phyloP scores from a whole-genome alignment of 768 basidiomycete genomes.

The Russula dissimulans region DNA sequence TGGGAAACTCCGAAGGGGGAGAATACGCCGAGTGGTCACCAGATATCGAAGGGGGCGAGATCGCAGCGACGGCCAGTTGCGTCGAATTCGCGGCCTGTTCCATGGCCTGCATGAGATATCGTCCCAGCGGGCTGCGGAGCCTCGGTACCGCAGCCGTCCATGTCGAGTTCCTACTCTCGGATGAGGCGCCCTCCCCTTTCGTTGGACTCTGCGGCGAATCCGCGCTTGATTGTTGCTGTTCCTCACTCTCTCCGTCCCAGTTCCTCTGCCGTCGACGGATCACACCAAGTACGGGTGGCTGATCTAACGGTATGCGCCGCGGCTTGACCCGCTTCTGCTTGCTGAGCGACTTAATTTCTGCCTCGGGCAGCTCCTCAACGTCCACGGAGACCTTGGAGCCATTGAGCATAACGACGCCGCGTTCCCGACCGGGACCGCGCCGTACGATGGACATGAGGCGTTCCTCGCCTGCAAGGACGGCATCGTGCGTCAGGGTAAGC shows the following conservation, averaged over 20 bases:
- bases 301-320: constrained; percentile 81
- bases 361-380: constrained; percentile 77
- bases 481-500: constrained; percentile 86
- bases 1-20: constrained; percentile 48
- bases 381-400: constrained; percentile 80
- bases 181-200: constrained; percentile 4
- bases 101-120: constrained; percentile 66
- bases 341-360: constrained; percentile 73
- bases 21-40: constrained; percentile 39
- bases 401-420: constrained; percentile 80
- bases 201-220: constrained; percentile 9
- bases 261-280: constrained; percentile 58
- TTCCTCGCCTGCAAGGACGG: constrained; percentile 67
- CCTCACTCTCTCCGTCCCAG: constrained; percentile 53
- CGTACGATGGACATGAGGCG: constrained; percentile 67
- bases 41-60: constrained; percentile 43
- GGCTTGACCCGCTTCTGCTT: constrained; percentile 85
- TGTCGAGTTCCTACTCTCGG: constrained; percentile 22
- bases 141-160: constrained; percentile 51
- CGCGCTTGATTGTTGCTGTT: constrained; percentile 21
- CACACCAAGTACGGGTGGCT: constrained; percentile 71
- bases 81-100: constrained; percentile 67
- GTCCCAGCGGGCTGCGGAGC: constrained; percentile 59
- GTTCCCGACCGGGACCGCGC: constrained; percentile 59
- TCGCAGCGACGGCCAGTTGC: constrained; percentile 69